Evolutionary conservation across 495 filamentous ascomycete genomes (phyloP), one percentile per base, ranked within the genome.

Genomic region (Aspergillus indologenus): DNA sequence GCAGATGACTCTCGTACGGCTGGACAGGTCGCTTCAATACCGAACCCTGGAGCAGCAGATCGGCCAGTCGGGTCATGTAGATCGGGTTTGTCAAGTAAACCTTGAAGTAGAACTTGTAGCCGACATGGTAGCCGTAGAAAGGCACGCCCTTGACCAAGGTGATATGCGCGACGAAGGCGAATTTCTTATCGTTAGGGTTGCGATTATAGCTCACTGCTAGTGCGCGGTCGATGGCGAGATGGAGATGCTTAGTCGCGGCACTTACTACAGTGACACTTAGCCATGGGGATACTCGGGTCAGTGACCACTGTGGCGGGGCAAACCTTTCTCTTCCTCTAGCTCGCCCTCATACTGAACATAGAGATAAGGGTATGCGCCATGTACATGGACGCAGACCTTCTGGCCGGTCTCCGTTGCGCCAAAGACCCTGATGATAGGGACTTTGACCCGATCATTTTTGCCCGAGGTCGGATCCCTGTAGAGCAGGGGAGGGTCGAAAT

Each of bases 391-490:
- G 75, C 94, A 98, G 17, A 98, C 90, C 61, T 92, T 96, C 71
- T 98, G 93, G 1, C 95, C 95, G 0, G 91, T 90, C 71, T 97
- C 95, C 2, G 94, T 96, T 5, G 91, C 86, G 0, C 94, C 95
- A 71, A 97, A 98, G 19, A 94, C 83, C 61, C 94, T 85, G 51
- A 98, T 87, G 21, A 98, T 85, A 1, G 94, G 95, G 9, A 98
- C 85, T 54, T 81, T 87, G 1, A 90, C 85, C 40, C 82, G 80
- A 54, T 80, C 69, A 61, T 87, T 61, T 64, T 78, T 68, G 69
- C 71, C 70, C 77, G 81, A 43, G 71, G 76, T 56, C 17, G 79
- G 71, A 68, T 84, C 76, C 54, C 77, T 81, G 57, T 64, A 73
- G 43, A 85, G 86, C 58, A 98, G 75, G 43, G 78, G 78, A 61